Base-by-base conservation (phyloP, 371 early-diverging fungal species). In the Rhizomucor pusillus region DNA sequence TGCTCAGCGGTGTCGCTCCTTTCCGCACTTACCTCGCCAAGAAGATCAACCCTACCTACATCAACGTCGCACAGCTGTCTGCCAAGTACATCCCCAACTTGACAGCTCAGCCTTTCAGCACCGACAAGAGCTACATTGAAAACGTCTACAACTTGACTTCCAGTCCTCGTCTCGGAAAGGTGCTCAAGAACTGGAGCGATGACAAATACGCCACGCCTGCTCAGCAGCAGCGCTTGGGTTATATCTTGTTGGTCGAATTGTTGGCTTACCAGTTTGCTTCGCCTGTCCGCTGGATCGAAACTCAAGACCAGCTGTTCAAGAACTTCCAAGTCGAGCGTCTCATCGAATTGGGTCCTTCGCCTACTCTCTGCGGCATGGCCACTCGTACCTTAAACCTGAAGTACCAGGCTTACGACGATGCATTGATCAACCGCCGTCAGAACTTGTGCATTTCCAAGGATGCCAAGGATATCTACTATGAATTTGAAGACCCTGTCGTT, bases 271-370 rank as follows among this genome's bases (percentile, higher is more conserved):
- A 97, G 80, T 94, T 95, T 59, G 90, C 91, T 29, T 89, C 91
- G 43, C 90, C 95, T 52, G 97, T 97, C 37, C 86, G 93, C 58
- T 96, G 98, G 98, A 97, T 97, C 57, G 95, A 96, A 71, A 97
- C 97, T n/a, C 98, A 97, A 73, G 95, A 96, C 58, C 80, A 83
- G 48, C 76, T 95, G 46, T 89, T 96, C 80, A 82, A 81, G 74
- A 78, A 88, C 61, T 87, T 81, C 69, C 72, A 86, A 23, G 87
- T 96, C 48, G 87, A 88, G 60, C 88, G 95, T 37, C 66, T 97
- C 52, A 90, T 97, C 36, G 98, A 97, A 70, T 80, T 96, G 22
- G 98, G 97, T 35, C 95, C 95, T 33, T 82, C 87, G 49, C 92
- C 95, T 22, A 90, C 94, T 43, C 81, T 97, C 24, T 79, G 84